Conservation (phyloP, 129 eudicot genomes). For the Sambucus nigra region DNA sequence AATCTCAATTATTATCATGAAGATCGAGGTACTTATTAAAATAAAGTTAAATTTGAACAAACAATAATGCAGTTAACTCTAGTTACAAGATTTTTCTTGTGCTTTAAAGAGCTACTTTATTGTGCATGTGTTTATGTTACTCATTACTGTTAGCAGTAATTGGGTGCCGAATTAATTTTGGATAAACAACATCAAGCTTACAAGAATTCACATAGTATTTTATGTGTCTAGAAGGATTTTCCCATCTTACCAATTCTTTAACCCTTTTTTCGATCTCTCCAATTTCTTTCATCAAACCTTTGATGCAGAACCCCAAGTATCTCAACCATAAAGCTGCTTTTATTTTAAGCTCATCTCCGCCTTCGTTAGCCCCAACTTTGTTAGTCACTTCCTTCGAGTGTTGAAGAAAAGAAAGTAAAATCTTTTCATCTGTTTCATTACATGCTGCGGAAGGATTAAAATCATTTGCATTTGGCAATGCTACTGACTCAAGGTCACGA, state of each 20-base stretch:
- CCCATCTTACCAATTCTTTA: constrained; percentile 34
- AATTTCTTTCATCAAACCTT: constrained; percentile 31
- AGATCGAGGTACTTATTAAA: no score
- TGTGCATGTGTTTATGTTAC: not conserved
- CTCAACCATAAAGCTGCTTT: constrained; percentile 25
- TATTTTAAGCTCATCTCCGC: constrained; percentile 23
- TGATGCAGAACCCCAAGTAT: constrained; percentile 45
- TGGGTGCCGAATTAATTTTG: constrained; percentile 10
- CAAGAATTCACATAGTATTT: constrained; percentile 19
- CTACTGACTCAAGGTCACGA: constrained; percentile 40
- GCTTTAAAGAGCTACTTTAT: no score
- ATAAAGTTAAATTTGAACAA: no score
- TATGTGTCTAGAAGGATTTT: constrained; percentile 31
- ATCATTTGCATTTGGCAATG: not conserved
- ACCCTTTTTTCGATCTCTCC: constrained; percentile 23
- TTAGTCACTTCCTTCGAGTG: constrained; percentile 22
- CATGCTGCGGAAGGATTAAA: not conserved
- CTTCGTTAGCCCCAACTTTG: constrained; percentile 17
- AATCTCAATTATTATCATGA: not conserved
- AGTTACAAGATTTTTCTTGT: no score
- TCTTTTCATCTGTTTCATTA: constrained; percentile 6
- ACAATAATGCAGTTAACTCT: no score
- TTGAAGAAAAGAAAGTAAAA: constrained; percentile 18
- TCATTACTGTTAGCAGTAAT: not conserved
- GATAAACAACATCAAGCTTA: constrained; percentile 18